Evolutionary conservation across 1,284 basidiomycete species (phyloP).

Genomic region (Tilletia caries): DNA sequence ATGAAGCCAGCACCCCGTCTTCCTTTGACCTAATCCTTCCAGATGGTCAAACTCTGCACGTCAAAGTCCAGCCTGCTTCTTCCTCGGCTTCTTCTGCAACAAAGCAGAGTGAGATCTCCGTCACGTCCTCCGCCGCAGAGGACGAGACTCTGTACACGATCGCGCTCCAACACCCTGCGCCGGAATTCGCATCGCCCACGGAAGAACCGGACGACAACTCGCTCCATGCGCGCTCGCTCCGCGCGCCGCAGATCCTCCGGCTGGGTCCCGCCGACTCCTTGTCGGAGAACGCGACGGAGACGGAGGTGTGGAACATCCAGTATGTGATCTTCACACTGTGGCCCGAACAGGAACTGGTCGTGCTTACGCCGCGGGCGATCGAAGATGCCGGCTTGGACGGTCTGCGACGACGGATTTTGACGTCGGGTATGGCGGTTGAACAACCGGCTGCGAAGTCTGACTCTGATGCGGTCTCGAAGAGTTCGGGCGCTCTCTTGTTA

Average conservation of each 20-base stretch:
- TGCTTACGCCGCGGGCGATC: slow-evolving; percentile 1
- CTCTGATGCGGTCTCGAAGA: not conserved
- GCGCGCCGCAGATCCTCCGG: slow-evolving; percentile 21
- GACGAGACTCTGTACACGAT: not conserved
- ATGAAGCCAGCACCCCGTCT: not conserved
- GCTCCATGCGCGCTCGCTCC: slow-evolving; percentile 26
- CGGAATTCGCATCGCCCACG: slow-evolving; percentile 11
- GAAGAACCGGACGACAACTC: slow-evolving; percentile 47
- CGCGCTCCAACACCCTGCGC: not conserved
- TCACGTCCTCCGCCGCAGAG: not conserved
- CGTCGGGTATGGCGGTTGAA: slow-evolving; percentile 6
- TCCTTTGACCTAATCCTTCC: not conserved
- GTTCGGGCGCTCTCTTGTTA: slow-evolving; percentile 21
- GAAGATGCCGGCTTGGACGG: not conserved
- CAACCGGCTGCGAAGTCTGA: not conserved
- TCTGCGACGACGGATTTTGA: slow-evolving; percentile 15
- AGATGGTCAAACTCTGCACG: not conserved
- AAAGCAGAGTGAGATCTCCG: not conserved
- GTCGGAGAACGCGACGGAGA: not conserved
- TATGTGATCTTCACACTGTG: slow-evolving; percentile 36
- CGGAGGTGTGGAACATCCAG: slow-evolving; percentile 31
- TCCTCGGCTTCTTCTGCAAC: not conserved
- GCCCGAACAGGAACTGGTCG: slow-evolving; percentile 36
- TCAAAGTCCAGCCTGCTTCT: not conserved
- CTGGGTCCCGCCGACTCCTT: not conserved